Conservation (phyloP, 169 alveolate genomes). For the Babesia bovis region DNA sequence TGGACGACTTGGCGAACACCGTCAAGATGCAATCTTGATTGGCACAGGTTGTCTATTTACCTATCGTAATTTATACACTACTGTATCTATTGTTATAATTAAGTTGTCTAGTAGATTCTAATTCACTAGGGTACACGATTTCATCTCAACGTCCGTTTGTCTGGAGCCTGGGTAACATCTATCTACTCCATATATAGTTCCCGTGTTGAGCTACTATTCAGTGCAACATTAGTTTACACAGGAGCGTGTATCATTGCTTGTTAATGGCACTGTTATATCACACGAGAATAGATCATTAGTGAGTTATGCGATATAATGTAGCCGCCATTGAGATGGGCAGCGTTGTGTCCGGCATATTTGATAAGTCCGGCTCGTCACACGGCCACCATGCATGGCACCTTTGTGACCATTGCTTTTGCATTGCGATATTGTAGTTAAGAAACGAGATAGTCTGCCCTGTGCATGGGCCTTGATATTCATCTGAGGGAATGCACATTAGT, state of each 20-base stretch:
- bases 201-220: too few relatives aligned
- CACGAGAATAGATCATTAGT: too few relatives aligned
- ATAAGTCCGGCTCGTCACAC: conserved; percentile 6
- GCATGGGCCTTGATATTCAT: conserved; percentile 52
- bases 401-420: conserved; percentile 67
- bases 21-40: conserved; percentile 37
- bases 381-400: conserved; percentile 70
- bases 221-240: too few relatives aligned
- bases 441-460: conserved; percentile 37
- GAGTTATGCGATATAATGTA: conserved; percentile 24
- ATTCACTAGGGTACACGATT: too few relatives aligned
- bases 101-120: background rate
- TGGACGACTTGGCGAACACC: conserved; percentile 51
- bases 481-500: conserved; percentile 19
- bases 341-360: conserved; percentile 14
- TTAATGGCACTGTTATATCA: too few relatives aligned
- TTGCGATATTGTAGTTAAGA: conserved; percentile 46
- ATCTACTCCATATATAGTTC: too few relatives aligned
- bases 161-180: too few relatives aligned
- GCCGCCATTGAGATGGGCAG: conserved; percentile 35
- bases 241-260: too few relatives aligned
- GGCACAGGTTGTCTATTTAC: background rate
- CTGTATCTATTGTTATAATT: background rate
- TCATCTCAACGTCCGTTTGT: too few relatives aligned
- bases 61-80: background rate